Base-by-base conservation (phyloP, 176 grass and related monocot genomes). In the Aegilops sharonensis region DNA sequence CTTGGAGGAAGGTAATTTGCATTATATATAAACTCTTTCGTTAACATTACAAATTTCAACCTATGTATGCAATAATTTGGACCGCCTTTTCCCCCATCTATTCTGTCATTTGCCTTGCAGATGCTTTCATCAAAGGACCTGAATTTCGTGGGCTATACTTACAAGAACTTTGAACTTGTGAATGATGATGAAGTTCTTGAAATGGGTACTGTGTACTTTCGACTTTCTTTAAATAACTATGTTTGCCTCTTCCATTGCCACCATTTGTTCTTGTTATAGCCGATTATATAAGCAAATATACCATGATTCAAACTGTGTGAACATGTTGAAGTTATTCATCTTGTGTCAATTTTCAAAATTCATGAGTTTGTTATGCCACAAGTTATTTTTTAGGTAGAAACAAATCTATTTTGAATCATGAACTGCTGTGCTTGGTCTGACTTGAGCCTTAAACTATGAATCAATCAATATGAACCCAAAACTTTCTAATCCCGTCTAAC, bases 121-220 rank as follows among this genome's bases (percentile, higher is more conserved):
- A 95, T 98, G 94, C 97, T 98, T 86, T 98, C 97, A 72, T 95
- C 97, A 47, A 98, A 98, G 81, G 97, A 98, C 85, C 72, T 98
- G 56, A 96, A 98, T 88, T 98, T 98, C 67, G 94, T 99, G 24
- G 97, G 97, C 11, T 99, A 99, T 64, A 99, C 97, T n/a, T 99
- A 99, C 86, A 99, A 98, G 81, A 98, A 98, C 72, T 98, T 98
- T 18, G 97, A 98, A 88, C 91, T 98, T 50, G 97, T 96, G 78
- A 98, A 93, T 64, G 97, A 98, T 42, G 88, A 89, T 43, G 97
- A 95, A 79, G 86, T 92, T 66, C 87, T 92, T 81, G 94, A 92
- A 81, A 95, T 98, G 79, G 97, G 97, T 96, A 91, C 39, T 57
- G 45, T 64, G 45, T 27, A 66, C 29, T 93, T 40, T 8, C 74